Conservation (phyloP, 2,329 filamentous ascomycete genomes). For the Colletotrichum simmondsii region DNA sequence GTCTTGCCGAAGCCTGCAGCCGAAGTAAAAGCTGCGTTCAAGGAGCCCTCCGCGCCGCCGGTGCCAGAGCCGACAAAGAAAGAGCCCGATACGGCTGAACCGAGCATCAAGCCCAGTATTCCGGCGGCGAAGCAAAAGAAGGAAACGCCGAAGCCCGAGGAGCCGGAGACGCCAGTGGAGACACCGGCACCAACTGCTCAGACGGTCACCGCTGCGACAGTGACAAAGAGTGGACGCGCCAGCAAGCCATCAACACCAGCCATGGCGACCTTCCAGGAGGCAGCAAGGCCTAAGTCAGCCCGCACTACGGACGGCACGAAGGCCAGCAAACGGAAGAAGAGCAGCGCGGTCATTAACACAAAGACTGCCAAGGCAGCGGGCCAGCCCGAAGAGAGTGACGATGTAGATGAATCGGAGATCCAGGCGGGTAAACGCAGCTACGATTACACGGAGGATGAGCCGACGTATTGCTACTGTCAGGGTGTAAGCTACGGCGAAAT, state of each 20-base stretch:
- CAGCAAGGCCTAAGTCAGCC: conserved; percentile 63
- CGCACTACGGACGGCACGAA: conserved; percentile 54
- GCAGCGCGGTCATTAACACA: conserved; percentile 51
- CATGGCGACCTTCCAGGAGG: conserved; percentile 68
- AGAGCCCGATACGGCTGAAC: conserved; percentile 39
- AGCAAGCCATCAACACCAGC: conserved; percentile 76
- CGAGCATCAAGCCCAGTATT: conserved; percentile 38
- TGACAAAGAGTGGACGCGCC: conserved; percentile 73
- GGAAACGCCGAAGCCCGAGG: conserved; percentile 52
- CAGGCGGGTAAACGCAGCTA: conserved; percentile 54
- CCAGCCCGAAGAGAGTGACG: conserved; percentile 54
- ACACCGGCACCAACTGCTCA: conserved; percentile 53
- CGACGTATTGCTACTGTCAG: conserved; percentile 83
- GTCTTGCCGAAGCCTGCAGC: conserved; percentile 12
- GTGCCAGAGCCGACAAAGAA: conserved; percentile 36
- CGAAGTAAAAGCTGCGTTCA: conserved; percentile 36
- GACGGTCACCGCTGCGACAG: conserved; percentile 51
- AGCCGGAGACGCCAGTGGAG: conserved; percentile 44
- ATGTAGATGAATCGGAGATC: conserved; percentile 65
- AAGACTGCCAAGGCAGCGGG: conserved; percentile 52
- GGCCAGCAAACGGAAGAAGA: conserved; percentile 71
- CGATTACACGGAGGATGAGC: conserved; percentile 63
- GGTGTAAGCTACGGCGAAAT: conserved; percentile 85
- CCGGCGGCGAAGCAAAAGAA: conserved; percentile 51
- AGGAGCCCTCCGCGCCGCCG: conserved; percentile 38